These are phyloP conservation scores for Candida gigantensis DNA, from an alignment of 1,139 yeast genomes.

Conservation along the genomic window DNA sequence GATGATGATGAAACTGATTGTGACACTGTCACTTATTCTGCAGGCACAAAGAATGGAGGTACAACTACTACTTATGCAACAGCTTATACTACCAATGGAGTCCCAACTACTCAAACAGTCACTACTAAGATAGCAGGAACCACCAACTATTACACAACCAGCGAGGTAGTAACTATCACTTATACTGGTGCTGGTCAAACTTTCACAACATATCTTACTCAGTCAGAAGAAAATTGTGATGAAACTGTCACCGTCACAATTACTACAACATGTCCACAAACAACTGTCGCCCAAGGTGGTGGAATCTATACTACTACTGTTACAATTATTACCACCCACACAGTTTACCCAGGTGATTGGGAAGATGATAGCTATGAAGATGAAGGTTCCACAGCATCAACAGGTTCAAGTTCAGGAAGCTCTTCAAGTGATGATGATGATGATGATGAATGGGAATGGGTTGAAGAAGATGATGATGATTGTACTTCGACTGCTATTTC, in stretches of 20 bases:
- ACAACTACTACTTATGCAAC: slow-evolving; percentile 6
- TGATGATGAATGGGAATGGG: slow-evolving; percentile 16
- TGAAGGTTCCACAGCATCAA: slow-evolving; percentile 4
- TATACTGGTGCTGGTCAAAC: slow-evolving; percentile 15
- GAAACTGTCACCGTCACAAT: slow-evolving; percentile 12
- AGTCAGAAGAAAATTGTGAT: slow-evolving; percentile 10
- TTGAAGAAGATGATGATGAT: slow-evolving; percentile 14
- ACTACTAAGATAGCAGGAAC: slow-evolving; percentile 9
- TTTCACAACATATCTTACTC: slow-evolving; percentile 13
- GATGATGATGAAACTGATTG: slow-evolving; percentile 14
- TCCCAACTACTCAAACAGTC: slow-evolving; percentile 12
- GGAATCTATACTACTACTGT: slow-evolving; percentile 15
- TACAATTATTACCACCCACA: slow-evolving; percentile 13
- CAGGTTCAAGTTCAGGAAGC: not conserved
- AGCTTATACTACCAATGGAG: slow-evolving; percentile 1
- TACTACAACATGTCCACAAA: slow-evolving; percentile 13
- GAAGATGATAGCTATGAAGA: slow-evolving; percentile 12
- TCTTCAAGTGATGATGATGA: slow-evolving; percentile 5
- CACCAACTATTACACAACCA: slow-evolving; percentile 9
- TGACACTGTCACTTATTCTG: slow-evolving; percentile 7
- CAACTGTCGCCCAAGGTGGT: slow-evolving; percentile 13
- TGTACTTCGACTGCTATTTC: slow-evolving; percentile 9
- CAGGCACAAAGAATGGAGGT: slow-evolving; percentile 7
- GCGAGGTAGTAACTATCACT: slow-evolving; percentile 11
- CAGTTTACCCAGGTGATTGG: slow-evolving; percentile 13